phyloP scores from a whole-genome alignment of 2,329 filamentous ascomycete genomes.

The Ceratocystis lukuohia region DNA sequence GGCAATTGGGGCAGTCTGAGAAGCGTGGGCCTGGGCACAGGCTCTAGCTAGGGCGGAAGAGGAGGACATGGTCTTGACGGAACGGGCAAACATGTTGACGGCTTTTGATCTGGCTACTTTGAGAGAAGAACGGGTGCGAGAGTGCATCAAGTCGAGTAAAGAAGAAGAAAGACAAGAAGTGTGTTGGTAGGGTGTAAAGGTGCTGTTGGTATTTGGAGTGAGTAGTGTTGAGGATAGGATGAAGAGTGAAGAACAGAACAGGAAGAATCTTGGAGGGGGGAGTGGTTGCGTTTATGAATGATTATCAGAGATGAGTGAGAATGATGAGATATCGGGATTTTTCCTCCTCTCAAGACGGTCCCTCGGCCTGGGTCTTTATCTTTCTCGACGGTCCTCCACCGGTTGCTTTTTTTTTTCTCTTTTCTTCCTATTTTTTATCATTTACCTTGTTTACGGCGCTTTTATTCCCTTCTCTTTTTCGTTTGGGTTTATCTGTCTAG shows the following conservation, averaged over 20 bases:
- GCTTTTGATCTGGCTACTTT: constrained; percentile 1
- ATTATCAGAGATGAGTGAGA: background rate
- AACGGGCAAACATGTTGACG: constrained; percentile 16
- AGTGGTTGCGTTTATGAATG: background rate
- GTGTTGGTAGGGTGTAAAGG: background rate
- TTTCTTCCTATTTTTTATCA: background rate
- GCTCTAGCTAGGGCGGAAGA: constrained; percentile 8
- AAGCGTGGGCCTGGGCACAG: background rate
- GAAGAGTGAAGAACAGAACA: background rate
- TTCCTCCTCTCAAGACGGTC: background rate
- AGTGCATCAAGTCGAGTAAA: constrained; percentile 4
- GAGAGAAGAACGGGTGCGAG: background rate
- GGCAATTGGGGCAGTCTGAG: constrained; percentile 3
- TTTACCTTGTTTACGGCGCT: constrained; percentile 5
- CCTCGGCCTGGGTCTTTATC: background rate
- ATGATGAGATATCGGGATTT: background rate
- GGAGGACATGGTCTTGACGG: constrained; percentile 13
- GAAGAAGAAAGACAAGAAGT: background rate
- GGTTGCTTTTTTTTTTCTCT: background rate
- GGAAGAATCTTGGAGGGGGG: background rate
- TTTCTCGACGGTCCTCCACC: background rate
- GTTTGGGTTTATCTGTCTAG: constrained; percentile 3
- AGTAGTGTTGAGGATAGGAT: background rate
- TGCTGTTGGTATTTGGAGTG: background rate
- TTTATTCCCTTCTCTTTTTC: constrained; percentile 3